Evolutionary conservation across 2,329 filamentous ascomycete genomes (phyloP), one percentile per base, ranked within the genome.

Genomic region (Dactylellina leptospora): DNA sequence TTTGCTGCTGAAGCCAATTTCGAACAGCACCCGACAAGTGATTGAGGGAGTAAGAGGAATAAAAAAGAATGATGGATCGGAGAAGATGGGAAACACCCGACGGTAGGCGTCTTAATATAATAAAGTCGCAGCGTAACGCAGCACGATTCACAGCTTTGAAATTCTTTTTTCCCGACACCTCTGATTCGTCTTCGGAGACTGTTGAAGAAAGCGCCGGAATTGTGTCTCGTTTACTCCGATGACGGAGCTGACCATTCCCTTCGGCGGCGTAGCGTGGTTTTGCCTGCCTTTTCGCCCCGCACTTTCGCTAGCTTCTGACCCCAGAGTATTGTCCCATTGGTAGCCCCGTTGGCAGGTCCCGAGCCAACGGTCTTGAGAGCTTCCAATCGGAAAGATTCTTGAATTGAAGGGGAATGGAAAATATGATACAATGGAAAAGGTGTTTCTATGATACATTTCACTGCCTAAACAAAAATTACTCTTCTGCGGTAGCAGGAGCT

Each of bases 231-330:
- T 16, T 54, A 25, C 66, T 71, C 66, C 66, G 66, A 63, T 63
- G 58, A 63, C 66, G 66, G 66, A 71, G 66, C 58, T 63, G 40
- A 48, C 36, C 40, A 45, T 68, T 64, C 61, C 10, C 28, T 4
- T 8, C 50, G 18, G 9, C 23, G 10, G 11, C 11, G 11, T 48
- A 8, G 47, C n/a, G 18, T 38, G 27, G n/a, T 10, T 53, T 23
- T 18, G 40, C 40, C 22, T 45, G 36, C 40, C 27, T 42, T 23
- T 33, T n/a, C 51, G 51, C 61, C 61, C 61, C 61, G 61, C 61
- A 66, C 36, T 66, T 44, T 66, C 61, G 61, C 61, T 66, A 66
- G 51, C 48, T 42, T n/a, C n/a, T n/a, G n/a, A n/a, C n/a, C n/a
- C n/a, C n/a, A n/a, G n/a, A n/a, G n/a, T n/a, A n/a, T n/a, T n/a